These are phyloP conservation scores for Grosmannia clavigera DNA, from an alignment of 2,329 filamentous ascomycete genomes.

Conservation along the genomic window DNA sequence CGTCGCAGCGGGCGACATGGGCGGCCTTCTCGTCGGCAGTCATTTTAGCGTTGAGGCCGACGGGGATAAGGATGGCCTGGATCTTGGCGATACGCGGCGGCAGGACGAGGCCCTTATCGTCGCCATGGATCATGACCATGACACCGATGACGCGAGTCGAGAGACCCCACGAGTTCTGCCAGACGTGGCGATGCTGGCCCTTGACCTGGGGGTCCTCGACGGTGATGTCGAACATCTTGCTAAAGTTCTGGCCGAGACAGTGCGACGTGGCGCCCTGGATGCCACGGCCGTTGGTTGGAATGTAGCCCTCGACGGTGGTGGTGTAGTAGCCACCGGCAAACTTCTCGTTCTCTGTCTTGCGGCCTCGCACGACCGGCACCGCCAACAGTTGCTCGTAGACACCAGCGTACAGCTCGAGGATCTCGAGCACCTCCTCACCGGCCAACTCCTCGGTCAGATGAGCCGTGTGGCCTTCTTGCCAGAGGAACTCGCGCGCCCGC, in stretches of 20 bases:
- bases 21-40: conserved; percentile 65
- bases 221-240: conserved; percentile 95
- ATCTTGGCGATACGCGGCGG: conserved; percentile 80
- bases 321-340: conserved; percentile 96
- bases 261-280: conserved; percentile 96
- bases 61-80: conserved; percentile 79
- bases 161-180: conserved; percentile 98
- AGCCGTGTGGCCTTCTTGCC: conserved; percentile 92
- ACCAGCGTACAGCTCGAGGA: conserved; percentile 82
- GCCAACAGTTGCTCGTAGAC: conserved; percentile 91
- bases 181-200: conserved; percentile 72
- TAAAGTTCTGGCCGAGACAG: conserved; percentile 93
- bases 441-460: conserved; percentile 76
- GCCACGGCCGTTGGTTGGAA: conserved; percentile 86
- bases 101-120: conserved; percentile 88
- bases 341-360: conserved; percentile 96
- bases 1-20: conserved; percentile 64
- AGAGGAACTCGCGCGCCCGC: conserved; percentile 86
- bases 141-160: conserved; percentile 96
- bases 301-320: conserved; percentile 93
- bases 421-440: conserved; percentile 77
- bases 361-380: conserved; percentile 84
- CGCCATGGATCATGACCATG: conserved; percentile 97
- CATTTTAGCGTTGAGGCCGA: conserved; percentile 84
- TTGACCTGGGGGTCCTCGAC: conserved; percentile 83